phyloP scores from a whole-genome alignment of 1,139 yeast genomes.

The Hanseniaspora gamundiae region DNA sequence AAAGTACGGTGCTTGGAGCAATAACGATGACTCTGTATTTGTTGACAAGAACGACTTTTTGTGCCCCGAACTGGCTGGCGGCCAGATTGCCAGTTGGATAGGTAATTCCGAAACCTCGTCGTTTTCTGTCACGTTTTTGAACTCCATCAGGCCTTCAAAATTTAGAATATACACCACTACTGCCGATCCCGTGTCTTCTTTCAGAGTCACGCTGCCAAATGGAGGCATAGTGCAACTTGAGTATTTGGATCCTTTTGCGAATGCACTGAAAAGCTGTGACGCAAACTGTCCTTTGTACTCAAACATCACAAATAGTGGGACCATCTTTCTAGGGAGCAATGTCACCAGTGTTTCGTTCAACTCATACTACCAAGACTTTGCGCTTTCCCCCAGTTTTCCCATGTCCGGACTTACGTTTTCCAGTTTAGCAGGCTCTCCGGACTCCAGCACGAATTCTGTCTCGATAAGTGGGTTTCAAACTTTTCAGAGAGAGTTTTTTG shows the following conservation, averaged over 20 bases:
- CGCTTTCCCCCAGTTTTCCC: conserved; percentile 59
- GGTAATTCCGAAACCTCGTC: conserved; percentile 42
- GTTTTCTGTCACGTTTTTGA: conserved; percentile 54
- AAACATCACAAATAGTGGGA: conserved; percentile 18
- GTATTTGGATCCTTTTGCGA: conserved; percentile 62
- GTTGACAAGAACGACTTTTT: conserved; percentile 33
- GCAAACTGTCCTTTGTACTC: conserved; percentile 69
- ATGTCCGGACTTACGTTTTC: conserved; percentile 54
- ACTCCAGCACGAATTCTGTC: conserved; percentile 46
- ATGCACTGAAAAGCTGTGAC: conserved; percentile 52
- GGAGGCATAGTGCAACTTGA: conserved; percentile 88
- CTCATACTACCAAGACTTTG: conserved; percentile 60
- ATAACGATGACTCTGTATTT: conserved; percentile 30
- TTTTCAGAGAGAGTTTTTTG: conserved; percentile 48
- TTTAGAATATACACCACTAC: conserved; percentile 58
- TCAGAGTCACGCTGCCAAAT: conserved; percentile 66
- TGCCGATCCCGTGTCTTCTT: conserved; percentile 40
- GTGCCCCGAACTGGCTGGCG: conserved; percentile 39
- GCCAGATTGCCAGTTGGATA: conserved; percentile 41
- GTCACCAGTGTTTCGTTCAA: conserved; percentile 29
- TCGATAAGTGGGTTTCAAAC: conserved; percentile 65
- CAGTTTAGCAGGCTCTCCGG: conserved; percentile 32
- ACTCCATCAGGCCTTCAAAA: conserved; percentile 54
- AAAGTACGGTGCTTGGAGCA: conserved; percentile 44
- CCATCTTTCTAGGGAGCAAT: conserved; percentile 20